Evolutionary conservation across 2,329 filamentous ascomycete genomes (phyloP), one percentile per base, ranked within the genome.

Genomic region (Neofusicoccum sp.): DNA sequence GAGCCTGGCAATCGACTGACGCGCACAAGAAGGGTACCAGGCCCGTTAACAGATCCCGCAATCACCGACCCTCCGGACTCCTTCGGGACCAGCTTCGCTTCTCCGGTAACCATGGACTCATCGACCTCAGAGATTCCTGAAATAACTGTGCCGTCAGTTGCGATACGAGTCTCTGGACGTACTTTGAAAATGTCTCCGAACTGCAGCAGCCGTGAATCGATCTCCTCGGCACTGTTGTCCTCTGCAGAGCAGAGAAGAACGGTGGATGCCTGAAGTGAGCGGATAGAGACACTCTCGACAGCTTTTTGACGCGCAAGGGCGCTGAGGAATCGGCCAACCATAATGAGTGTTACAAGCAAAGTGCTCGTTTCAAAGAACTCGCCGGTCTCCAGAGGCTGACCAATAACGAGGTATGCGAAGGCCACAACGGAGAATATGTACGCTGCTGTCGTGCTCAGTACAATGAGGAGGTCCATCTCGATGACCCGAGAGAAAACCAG

Each of bases 61-160:
- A 91, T 83, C 1, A 93, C 81, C 0, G 68, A 52, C 1, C 83
- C 84, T 0, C 82, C 81, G 0, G 74, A 49, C 0, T 73, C 65
- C 70, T 93, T 93, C 3, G 80, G 78, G 0, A 92, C 83, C 0
- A 85, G 86, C 0, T 75, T 74, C 0, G 85, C 81, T 70, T 95
- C 91, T 0, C 91, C 91, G 0, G 91, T 94, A 6, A 94, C 74
- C 86, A 92, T 90, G 0, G 89, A 91, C 71, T 94, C 91, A 69
- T 94, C 84, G 0, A 92, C 81, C 64, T 91, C 89, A 0, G 85
- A 88, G 0, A 76, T 77, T 0, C 91, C 91, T 1, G 77, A 75
- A 0, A 88, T 65, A 0, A 94, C 83, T 0, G 80, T 83, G 0
- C 91, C 91, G 68, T 95, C 91, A 0, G 91, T 93, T 0, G 86